These are phyloP conservation scores for Xerocomus nothofagi DNA, from an alignment of 1,284 basidiomycete species.

Conservation along the genomic window DNA sequence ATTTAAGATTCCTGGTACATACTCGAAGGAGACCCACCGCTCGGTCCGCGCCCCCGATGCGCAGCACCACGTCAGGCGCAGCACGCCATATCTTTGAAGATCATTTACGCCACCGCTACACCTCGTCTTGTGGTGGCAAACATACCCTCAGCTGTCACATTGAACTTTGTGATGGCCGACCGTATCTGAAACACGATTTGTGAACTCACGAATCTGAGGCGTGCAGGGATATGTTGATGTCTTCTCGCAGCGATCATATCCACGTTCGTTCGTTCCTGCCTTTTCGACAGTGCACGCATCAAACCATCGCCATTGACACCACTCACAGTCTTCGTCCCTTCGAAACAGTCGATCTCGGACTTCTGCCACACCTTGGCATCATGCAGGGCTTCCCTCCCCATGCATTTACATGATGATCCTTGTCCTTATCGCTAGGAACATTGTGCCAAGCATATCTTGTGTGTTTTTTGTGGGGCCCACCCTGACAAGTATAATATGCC, in stretches of 20 bases:
- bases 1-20: background rate
- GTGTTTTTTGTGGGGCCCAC: slow-evolving; percentile 2
- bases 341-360: background rate
- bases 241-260: background rate
- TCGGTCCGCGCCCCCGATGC: background rate
- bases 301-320: background rate
- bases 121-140: slow-evolving; percentile 1
- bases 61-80: background rate
- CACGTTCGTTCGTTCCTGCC: background rate
- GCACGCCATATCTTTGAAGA: background rate
- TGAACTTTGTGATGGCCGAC: slow-evolving; percentile 7
- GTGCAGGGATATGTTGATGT: background rate
- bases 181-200: background rate
- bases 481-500: background rate
- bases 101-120: background rate
- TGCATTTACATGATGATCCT: background rate
- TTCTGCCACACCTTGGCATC: background rate
- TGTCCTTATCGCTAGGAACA: slow-evolving; percentile 1
- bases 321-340: background rate
- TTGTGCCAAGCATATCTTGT: background rate
- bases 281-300: background rate
- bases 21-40: background rate
- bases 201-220: background rate
- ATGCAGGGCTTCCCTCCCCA: background rate
- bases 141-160: slow-evolving; percentile 2